phyloP scores from a whole-genome alignment of 1,284 basidiomycete genomes.

The Testicularia cyperi region DNA sequence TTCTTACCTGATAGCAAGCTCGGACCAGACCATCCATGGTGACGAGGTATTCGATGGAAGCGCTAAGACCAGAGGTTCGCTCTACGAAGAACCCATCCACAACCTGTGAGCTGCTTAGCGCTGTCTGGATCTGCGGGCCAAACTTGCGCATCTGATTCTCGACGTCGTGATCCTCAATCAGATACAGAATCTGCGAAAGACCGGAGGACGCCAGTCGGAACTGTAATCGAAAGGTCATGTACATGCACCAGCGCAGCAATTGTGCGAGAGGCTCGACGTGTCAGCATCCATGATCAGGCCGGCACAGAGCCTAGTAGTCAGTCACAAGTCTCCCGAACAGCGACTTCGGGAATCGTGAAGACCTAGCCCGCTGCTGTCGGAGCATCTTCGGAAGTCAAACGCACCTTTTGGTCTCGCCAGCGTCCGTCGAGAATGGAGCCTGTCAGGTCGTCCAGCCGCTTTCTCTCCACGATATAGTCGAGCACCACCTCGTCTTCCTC shows the following conservation, averaged over 20 bases:
- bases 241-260: no score
- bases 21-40: slow-evolving; percentile 63
- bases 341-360: no score
- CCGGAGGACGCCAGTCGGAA: slow-evolving; percentile 64
- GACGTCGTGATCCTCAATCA: slow-evolving; percentile 65
- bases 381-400: no score
- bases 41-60: slow-evolving; percentile 64
- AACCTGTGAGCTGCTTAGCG: slow-evolving; percentile 65
- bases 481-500: slow-evolving; percentile 63
- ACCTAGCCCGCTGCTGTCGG: no score
- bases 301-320: no score
- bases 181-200: slow-evolving; percentile 64
- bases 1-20: slow-evolving; percentile 59
- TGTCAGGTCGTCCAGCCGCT: slow-evolving; percentile 66
- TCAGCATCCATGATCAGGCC: no score
- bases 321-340: no score
- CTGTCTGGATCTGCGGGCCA: slow-evolving; percentile 59
- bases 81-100: slow-evolving; percentile 66
- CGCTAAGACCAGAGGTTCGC: slow-evolving; percentile 63
- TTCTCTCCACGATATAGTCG: slow-evolving; percentile 66
- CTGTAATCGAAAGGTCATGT: slow-evolving; percentile 53
- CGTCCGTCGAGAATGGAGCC: slow-evolving; percentile 65
- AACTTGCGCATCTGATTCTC: slow-evolving; percentile 52
- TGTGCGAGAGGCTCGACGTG: no score
- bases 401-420: slow-evolving; percentile 66